These are phyloP conservation scores for Kodamaea sp. DNA, from an alignment of 1,139 yeast species.

Conservation along the genomic window DNA sequence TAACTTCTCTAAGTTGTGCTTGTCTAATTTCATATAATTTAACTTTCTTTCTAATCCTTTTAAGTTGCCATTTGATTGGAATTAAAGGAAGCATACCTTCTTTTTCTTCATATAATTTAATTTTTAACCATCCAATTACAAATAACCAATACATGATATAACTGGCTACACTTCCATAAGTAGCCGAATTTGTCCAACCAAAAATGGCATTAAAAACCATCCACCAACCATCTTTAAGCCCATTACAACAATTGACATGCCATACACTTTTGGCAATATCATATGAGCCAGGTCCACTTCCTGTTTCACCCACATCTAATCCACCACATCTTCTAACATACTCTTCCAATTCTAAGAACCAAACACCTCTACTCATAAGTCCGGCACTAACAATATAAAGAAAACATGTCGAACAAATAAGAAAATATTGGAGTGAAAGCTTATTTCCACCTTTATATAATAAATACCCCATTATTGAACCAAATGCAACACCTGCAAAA, in stretches of 20 bases:
- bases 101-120: slow-evolving; percentile 27
- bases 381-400: slow-evolving; percentile 47
- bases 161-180: slow-evolving; percentile 42
- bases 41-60: slow-evolving; percentile 21
- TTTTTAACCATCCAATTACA: slow-evolving; percentile 24
- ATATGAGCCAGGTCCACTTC: slow-evolving; percentile 48
- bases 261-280: slow-evolving; percentile 41
- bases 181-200: slow-evolving; percentile 51
- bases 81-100: slow-evolving; percentile 30
- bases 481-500: slow-evolving; percentile 31
- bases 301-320: slow-evolving; percentile 45
- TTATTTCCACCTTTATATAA: slow-evolving; percentile 43
- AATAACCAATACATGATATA: slow-evolving; percentile 38
- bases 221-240: slow-evolving; percentile 47
- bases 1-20: slow-evolving; percentile 1
- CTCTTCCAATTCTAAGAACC: slow-evolving; percentile 44
- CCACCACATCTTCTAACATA: slow-evolving; percentile 43
- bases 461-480: slow-evolving; percentile 32
- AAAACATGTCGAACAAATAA: slow-evolving; percentile 39
- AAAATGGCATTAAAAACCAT: slow-evolving; percentile 44
- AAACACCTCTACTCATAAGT: slow-evolving; percentile 43
- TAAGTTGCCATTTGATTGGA: slow-evolving; percentile 24
- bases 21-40: slow-evolving; percentile 15
- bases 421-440: slow-evolving; percentile 40
- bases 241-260: slow-evolving; percentile 51